These are phyloP conservation scores for Botrytis galanthina DNA, from an alignment of 2,329 filamentous ascomycete genomes.

Conservation along the genomic window DNA sequence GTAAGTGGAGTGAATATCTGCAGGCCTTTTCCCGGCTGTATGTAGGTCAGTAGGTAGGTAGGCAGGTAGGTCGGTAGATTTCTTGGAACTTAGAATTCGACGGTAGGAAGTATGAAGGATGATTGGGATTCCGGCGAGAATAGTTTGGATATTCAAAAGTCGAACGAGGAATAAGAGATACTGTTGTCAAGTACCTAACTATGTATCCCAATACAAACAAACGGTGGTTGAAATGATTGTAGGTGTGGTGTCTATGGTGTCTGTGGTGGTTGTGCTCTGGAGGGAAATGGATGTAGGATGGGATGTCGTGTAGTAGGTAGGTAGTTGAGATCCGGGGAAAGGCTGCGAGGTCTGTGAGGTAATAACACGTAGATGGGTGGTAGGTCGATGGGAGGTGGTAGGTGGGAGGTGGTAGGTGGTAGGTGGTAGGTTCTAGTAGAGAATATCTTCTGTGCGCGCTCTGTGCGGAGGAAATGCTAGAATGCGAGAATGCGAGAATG, in stretches of 20 bases:
- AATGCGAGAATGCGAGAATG: not conserved
- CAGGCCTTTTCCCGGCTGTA: slow-evolving; percentile 8
- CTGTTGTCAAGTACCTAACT: not conserved
- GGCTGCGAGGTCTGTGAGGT: not conserved
- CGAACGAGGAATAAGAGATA: not conserved
- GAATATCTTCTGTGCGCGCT: not conserved
- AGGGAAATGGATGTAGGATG: not conserved
- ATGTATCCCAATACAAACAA: not conserved
- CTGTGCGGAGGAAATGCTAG: not conserved
- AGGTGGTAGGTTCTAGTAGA: not conserved
- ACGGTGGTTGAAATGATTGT: not conserved
- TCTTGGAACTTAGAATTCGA: not conserved
- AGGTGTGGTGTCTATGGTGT: not conserved
- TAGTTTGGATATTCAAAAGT: not conserved
- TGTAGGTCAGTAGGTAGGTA: not conserved
- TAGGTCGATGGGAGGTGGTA: not conserved
- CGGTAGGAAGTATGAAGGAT: not conserved
- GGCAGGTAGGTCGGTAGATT: not conserved
- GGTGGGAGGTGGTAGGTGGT: not conserved
- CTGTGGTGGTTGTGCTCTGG: not conserved
- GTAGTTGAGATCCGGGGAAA: slow-evolving; percentile 3
- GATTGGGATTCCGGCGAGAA: not conserved
- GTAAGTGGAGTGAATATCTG: not conserved
- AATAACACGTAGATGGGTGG: not conserved
- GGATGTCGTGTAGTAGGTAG: not conserved